phyloP scores from a whole-genome alignment of 2,329 filamentous ascomycete genomes.

The Nothomitra cinnamomea region DNA sequence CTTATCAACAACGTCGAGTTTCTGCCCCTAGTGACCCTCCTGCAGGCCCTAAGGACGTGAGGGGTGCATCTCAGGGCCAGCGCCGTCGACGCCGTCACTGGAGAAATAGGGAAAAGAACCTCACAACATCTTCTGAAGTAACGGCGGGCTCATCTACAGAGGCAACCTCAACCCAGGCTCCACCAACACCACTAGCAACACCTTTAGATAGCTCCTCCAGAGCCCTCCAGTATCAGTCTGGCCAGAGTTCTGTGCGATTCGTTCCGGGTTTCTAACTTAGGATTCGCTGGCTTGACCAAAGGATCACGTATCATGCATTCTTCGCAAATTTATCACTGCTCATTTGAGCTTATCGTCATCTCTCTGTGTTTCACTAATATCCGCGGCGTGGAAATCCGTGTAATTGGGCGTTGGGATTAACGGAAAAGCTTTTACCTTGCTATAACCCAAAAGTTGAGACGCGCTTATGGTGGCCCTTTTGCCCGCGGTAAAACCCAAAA shows the following conservation, averaged over 20 bases:
- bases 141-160: neutral
- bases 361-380: too few species aligned
- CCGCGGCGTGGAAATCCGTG: constrained; percentile 8
- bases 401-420: too few species aligned
- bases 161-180: neutral
- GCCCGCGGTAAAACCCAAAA: too few species aligned
- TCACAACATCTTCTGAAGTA: neutral
- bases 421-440: too few species aligned
- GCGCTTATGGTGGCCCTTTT: too few species aligned
- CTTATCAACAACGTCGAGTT: neutral
- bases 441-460: too few species aligned
- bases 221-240: neutral
- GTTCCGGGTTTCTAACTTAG: neutral
- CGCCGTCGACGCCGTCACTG: neutral
- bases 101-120: neutral
- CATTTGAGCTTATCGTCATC: too few species aligned
- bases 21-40: constrained; percentile 1
- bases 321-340: neutral
- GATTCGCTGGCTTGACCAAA: neutral
- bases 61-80: neutral
- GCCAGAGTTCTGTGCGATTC: neutral
- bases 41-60: neutral
- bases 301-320: too few species aligned
- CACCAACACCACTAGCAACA: neutral
- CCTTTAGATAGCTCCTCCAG: neutral